Percentiles rank a stretch among this genome's conserved stretches.
These are phyloP conservation scores for Fusarium graminum DNA, from an alignment of 2,329 filamentous ascomycete species.

Conservation along the genomic window DNA sequence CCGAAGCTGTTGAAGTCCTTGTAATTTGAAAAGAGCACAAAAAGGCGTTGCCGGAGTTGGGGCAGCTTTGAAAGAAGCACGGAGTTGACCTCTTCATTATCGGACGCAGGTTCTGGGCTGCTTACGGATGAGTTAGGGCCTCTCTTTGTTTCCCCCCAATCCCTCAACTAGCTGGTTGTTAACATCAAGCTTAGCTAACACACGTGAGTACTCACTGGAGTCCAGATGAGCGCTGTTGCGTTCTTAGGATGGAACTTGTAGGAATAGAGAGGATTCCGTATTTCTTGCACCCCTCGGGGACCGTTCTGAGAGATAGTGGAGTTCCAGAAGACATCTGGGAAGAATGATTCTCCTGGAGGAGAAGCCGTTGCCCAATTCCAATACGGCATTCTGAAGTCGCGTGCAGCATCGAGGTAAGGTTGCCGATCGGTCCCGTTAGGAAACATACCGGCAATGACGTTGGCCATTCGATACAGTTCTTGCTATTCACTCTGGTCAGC, in stretches of 20 bases:
- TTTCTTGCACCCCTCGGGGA: constrained; percentile 67
- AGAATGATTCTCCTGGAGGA: constrained; percentile 62
- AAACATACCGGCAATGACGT: constrained; percentile 63
- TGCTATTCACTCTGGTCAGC: constrained; percentile 50
- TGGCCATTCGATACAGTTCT: constrained; percentile 55
- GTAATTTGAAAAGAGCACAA: constrained; percentile 76
- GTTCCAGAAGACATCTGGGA: constrained; percentile 60
- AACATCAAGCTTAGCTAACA: background rate
- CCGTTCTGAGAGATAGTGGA: constrained; percentile 66
- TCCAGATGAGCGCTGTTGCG: constrained; percentile 67
- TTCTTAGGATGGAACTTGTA: constrained; percentile 73
- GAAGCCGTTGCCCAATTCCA: constrained; percentile 70
- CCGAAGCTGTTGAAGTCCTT: constrained; percentile 76
- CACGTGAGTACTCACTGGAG: constrained; percentile 63
- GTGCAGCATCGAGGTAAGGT: constrained; percentile 65
- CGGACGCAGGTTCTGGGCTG: constrained; percentile 59
- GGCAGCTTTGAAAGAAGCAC: constrained; percentile 61
- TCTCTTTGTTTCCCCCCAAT: constrained; percentile 72
- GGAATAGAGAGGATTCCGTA: constrained; percentile 72
- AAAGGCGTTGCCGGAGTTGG: constrained; percentile 72
- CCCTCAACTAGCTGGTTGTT: constrained; percentile 62
- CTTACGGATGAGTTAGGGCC: constrained; percentile 59
- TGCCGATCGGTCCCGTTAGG: constrained; percentile 60
- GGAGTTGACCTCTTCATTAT: constrained; percentile 68
- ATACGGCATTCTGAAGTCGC: constrained; percentile 68